Conservation (phyloP, 768 basidiomycete genomes). For the Russula virescens region DNA sequence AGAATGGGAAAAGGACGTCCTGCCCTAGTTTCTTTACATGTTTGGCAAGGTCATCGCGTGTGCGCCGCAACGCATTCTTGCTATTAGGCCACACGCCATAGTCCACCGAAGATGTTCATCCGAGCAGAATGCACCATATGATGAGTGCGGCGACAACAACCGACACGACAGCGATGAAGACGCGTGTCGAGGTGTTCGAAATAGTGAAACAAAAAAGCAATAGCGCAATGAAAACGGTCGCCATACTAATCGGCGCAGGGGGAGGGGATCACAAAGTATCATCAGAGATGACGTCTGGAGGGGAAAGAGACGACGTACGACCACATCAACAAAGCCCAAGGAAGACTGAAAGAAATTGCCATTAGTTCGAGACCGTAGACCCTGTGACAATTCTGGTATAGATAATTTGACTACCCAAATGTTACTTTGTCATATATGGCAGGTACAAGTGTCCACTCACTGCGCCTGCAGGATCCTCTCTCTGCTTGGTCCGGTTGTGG, state of each 20-base stretch:
- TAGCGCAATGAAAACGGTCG: constrained; percentile 15
- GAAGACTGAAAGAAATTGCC: constrained; percentile 49
- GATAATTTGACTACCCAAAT: constrained; percentile 24
- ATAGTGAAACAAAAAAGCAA: constrained; percentile 7
- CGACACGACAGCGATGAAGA: not conserved
- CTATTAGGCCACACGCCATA: too few species aligned
- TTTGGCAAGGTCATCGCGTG: too few species aligned
- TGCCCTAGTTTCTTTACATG: too few species aligned
- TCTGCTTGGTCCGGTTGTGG: too few species aligned
- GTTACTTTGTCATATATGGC: too few species aligned
- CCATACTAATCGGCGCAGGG: constrained; percentile 1
- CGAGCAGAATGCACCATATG: not conserved
- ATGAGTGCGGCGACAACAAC: not conserved
- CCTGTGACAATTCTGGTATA: constrained; percentile 27
- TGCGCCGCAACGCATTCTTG: too few species aligned
- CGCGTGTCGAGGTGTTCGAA: constrained; percentile 10
- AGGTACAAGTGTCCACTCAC: too few species aligned
- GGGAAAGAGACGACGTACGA: constrained; percentile 38
- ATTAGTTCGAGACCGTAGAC: constrained; percentile 45
- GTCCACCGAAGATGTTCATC: too few species aligned
- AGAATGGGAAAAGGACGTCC: too few species aligned
- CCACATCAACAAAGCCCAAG: constrained; percentile 55
- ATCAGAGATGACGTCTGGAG: not conserved
- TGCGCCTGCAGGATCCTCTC: too few species aligned
- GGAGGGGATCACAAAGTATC: not conserved